phyloP scores from a whole-genome alignment of 345 rosid species.

The Reutealis trisperma region DNA sequence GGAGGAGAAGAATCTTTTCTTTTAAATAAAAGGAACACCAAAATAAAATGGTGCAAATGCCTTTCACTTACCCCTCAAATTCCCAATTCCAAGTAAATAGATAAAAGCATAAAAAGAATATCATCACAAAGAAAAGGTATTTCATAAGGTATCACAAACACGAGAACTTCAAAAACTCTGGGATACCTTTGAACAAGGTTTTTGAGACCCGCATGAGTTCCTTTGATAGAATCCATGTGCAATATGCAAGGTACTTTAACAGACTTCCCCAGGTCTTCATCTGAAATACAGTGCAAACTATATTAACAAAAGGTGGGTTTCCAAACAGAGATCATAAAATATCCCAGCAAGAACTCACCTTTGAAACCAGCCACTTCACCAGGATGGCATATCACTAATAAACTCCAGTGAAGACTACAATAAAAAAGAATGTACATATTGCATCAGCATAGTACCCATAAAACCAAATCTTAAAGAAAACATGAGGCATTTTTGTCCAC shows the following conservation, averaged over 20 bases:
- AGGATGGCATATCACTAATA: slow-evolving; percentile 90
- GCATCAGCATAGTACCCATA: slow-evolving; percentile 18
- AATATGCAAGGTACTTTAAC: slow-evolving; percentile 78
- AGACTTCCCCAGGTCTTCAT: slow-evolving; percentile 48
- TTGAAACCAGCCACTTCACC: slow-evolving; percentile 68
- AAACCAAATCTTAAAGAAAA: slow-evolving; percentile 2
- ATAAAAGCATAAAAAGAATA: not conserved
- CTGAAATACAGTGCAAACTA: slow-evolving; percentile 42
- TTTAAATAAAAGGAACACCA: no score
- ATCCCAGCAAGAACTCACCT: slow-evolving; percentile 48
- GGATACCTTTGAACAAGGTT: slow-evolving; percentile 88
- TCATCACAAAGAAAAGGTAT: no score
- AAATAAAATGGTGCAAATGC: not conserved
- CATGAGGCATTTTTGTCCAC: not conserved
- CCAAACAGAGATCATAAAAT: slow-evolving; percentile 1
- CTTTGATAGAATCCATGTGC: slow-evolving; percentile 98
- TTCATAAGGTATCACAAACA: not conserved
- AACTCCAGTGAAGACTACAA: slow-evolving; percentile 97
- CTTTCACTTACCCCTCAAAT: not conserved
- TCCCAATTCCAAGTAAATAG: not conserved
- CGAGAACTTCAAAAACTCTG: not conserved
- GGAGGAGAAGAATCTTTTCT: not conserved
- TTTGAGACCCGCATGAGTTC: slow-evolving; percentile 93
- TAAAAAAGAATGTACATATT: slow-evolving; percentile 25
- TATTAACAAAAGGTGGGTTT: slow-evolving; percentile 13